Conservation (phyloP, 2,329 filamentous ascomycete species). For the Paraphaeosphaeria sporulosa region DNA sequence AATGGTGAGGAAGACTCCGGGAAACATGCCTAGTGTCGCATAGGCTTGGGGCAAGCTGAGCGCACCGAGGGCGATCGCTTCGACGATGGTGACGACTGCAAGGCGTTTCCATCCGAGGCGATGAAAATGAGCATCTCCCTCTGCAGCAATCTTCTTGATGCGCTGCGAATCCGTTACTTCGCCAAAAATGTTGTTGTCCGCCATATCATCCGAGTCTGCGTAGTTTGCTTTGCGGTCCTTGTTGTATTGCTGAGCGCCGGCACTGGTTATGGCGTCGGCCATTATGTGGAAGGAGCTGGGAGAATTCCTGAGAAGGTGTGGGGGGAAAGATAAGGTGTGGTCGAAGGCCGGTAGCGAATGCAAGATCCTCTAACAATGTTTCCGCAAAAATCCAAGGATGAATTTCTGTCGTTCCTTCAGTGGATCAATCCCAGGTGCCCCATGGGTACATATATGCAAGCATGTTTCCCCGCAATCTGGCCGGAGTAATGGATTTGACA, state of each 20-base stretch:
- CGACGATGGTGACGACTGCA: slow-evolving; percentile 58
- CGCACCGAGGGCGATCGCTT: slow-evolving; percentile 58
- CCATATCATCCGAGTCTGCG: slow-evolving; percentile 8
- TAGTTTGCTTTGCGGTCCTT: slow-evolving; percentile 7
- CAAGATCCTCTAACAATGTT: background rate
- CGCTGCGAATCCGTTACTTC: slow-evolving; percentile 8
- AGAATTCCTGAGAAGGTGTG: background rate
- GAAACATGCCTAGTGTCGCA: slow-evolving; percentile 55
- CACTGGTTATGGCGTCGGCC: slow-evolving; percentile 11
- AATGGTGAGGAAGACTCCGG: slow-evolving; percentile 53
- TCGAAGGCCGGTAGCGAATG: background rate
- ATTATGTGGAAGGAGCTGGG: background rate
- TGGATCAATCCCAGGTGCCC: slow-evolving; percentile 2
- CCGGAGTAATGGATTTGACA: slow-evolving; percentile 13
- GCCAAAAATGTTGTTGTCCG: slow-evolving; percentile 1
- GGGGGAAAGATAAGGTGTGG: background rate
- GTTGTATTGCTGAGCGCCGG: slow-evolving; percentile 1
- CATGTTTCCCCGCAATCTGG: slow-evolving; percentile 7
- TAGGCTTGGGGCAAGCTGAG: slow-evolving; percentile 56
- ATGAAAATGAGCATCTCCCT: slow-evolving; percentile 38
- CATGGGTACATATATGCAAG: slow-evolving; percentile 14
- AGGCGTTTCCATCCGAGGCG: slow-evolving; percentile 60
- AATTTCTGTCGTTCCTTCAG: background rate
- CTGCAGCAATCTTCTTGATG: slow-evolving; percentile 4
- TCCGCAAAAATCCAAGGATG: background rate